Percentiles rank a stretch among this genome's conserved stretches.
These are phyloP conservation scores for Panicum miliaceum DNA, from an alignment of 176 grass and related monocot species.

Conservation along the genomic window DNA sequence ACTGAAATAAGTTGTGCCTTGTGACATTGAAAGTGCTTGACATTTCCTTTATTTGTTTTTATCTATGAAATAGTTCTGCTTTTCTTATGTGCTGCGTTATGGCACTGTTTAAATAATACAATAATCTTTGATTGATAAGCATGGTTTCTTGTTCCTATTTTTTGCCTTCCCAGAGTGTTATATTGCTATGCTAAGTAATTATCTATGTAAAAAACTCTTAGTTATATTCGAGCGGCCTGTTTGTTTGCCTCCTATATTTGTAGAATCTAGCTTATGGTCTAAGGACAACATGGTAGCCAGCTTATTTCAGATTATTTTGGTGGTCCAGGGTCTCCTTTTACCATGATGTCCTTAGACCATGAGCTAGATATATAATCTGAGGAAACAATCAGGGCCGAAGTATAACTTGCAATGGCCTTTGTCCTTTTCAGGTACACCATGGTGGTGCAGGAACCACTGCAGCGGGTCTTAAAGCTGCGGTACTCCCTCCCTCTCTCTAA, in stretches of 20 bases:
- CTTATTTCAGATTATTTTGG: too few species aligned
- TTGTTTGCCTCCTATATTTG: too few species aligned
- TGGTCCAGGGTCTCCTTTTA: too few species aligned
- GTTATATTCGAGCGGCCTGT: neutral
- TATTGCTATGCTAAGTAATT: constrained; percentile 5
- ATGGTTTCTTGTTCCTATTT: constrained; percentile 27
- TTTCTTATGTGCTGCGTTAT: neutral
- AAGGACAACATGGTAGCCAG: too few species aligned
- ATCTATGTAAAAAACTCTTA: neutral
- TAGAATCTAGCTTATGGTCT: too few species aligned
- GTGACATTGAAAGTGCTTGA: neutral
- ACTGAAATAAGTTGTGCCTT: neutral
- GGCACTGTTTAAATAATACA: constrained; percentile 8
- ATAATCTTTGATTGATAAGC: neutral
- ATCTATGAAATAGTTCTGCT: neutral
- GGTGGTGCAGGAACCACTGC: constrained; percentile 84
- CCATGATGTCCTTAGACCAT: too few species aligned
- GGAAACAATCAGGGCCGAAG: too few species aligned
- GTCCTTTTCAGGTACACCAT: constrained; percentile 63
- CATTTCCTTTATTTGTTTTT: constrained; percentile 14
- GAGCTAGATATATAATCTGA: too few species aligned
- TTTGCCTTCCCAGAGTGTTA: constrained; percentile 3
- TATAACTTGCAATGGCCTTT: neutral
- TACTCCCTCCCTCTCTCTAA: constrained; percentile 28
- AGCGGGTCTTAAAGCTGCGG: constrained; percentile 70